phyloP scores from a whole-genome alignment of 305 asterid genomes.

The Fraxinus sp. region DNA sequence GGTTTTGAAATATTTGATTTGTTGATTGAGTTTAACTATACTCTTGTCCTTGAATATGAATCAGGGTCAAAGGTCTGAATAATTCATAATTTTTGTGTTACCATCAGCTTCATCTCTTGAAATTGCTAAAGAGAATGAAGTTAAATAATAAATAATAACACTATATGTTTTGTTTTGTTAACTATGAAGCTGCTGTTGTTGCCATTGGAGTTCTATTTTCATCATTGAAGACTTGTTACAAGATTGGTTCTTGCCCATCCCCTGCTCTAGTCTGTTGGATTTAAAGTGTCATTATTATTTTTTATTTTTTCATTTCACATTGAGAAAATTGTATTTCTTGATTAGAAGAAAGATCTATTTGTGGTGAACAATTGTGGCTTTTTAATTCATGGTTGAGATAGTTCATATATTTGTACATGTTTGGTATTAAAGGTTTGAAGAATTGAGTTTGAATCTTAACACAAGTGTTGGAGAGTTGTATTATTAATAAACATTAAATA shows the following conservation, averaged over 20 bases:
- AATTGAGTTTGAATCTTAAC: not conserved
- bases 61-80: not conserved
- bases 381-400: not conserved
- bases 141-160: conserved; percentile 6
- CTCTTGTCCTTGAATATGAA: not conserved
- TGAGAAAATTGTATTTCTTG: not conserved
- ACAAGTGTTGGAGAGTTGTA: not conserved
- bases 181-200: not conserved
- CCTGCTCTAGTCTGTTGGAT: not conserved
- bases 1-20: not conserved
- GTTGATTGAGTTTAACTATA: not conserved
- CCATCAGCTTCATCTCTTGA: conserved; percentile 7
- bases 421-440: too few species aligned
- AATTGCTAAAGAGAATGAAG: not conserved
- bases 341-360: not conserved
- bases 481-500: too few species aligned
- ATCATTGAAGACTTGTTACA: not conserved
- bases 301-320: not conserved
- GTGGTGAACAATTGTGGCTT: not conserved
- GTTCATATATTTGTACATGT: not conserved
- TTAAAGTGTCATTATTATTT: not conserved
- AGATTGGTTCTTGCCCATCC: not conserved
- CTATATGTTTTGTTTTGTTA: not conserved
- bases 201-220: not conserved
- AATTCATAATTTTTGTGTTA: not conserved